Percentiles rank a stretch among this genome's conserved stretches.
Evolutionary conservation across 345 rosid genomes (phyloP).

Genomic region (Sisymbrium irio): DNA sequence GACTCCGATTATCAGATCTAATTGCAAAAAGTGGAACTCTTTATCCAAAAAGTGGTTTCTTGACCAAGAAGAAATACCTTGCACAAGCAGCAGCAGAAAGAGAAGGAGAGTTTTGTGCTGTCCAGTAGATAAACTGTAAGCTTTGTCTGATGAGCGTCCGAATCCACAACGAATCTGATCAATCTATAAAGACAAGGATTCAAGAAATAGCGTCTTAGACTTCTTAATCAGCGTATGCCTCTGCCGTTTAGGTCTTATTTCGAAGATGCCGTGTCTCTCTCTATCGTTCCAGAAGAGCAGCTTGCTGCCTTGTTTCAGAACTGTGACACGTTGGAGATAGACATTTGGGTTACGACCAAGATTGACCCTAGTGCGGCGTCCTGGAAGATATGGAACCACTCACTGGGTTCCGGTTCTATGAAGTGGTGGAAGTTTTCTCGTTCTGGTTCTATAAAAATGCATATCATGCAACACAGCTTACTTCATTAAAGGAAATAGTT

Average conservation of each 20-base stretch:
- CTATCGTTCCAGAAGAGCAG: neutral
- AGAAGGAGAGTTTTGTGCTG: too few species aligned
- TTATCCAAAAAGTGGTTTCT: too few species aligned
- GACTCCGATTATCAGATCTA: too few species aligned
- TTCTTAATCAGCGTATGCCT: neutral
- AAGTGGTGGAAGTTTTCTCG: neutral
- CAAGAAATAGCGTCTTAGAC: neutral
- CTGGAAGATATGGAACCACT: neutral
- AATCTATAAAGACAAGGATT: too few species aligned
- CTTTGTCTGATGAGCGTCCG: too few species aligned
- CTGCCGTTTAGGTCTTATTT: neutral
- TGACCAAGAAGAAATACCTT: too few species aligned
- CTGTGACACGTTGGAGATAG: neutral
- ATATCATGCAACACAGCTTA: neutral
- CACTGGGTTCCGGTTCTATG: neutral
- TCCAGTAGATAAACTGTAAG: too few species aligned
- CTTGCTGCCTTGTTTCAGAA: slow-evolving; percentile 1
- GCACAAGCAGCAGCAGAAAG: too few species aligned
- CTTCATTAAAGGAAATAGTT: neutral
- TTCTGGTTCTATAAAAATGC: neutral
- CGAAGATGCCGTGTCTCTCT: neutral
- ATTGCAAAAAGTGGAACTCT: too few species aligned
- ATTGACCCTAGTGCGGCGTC: neutral
- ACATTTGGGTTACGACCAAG: neutral
- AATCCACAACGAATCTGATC: too few species aligned